Conservation (phyloP, 495 filamentous ascomycete genomes). For the Podospora australis region DNA sequence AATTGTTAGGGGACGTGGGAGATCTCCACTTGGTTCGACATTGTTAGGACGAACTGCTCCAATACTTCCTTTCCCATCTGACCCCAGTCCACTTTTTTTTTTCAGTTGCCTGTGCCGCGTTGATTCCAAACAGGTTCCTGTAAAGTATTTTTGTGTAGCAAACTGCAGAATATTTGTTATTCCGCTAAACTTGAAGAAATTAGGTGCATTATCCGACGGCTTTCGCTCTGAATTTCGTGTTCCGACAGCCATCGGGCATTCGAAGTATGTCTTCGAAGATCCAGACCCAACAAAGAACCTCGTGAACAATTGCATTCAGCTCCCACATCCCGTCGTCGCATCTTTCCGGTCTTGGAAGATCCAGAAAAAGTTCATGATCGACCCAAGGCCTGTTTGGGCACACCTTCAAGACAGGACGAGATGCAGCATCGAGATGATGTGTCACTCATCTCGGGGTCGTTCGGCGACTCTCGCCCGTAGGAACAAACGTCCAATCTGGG, state of each 20-base stretch:
- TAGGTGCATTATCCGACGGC: conserved; percentile 28
- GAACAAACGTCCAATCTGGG: no score
- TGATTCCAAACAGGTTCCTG: not conserved
- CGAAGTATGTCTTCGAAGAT: not conserved
- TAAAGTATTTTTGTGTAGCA: not conserved
- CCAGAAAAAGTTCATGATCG: not conserved
- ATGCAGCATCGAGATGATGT: conserved; percentile 3
- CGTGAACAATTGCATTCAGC: not conserved
- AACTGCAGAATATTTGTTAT: no score
- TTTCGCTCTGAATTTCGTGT: not conserved
- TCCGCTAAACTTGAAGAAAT: no score
- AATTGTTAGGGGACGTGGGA: not conserved
- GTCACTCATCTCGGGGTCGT: conserved; percentile 1
- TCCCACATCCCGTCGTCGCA: not conserved
- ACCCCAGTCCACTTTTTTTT: conserved; percentile 1
- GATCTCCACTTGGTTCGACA: not conserved
- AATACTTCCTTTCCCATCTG: no score
- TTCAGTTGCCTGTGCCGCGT: not conserved
- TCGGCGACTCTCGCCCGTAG: not conserved
- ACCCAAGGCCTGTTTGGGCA: not conserved
- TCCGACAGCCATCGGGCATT: not conserved
- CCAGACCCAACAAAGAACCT: not conserved
- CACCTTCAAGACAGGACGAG: not conserved
- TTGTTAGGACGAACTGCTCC: not conserved
- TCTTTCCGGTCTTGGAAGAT: not conserved